Base-by-base conservation (phyloP, 1,139 yeast species). In the Diutina neorugosa region DNA sequence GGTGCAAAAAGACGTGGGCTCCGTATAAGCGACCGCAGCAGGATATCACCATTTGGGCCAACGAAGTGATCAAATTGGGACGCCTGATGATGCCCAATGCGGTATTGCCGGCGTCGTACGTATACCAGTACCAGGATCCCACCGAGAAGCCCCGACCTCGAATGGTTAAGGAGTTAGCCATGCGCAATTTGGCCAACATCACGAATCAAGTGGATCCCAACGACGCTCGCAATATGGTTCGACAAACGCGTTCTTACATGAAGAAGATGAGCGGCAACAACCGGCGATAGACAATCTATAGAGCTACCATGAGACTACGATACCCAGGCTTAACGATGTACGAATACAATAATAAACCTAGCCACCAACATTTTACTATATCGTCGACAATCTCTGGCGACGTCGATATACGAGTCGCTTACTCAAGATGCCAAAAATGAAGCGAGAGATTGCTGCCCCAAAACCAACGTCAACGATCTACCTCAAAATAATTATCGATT, bases 1-100 rank as follows among this genome's bases (percentile, higher is more conserved):
- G 93, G 3, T 85, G 93, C 66, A 83, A 80, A 60, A 78, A 79
- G 51, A 76, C 73, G 54, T 85, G 90, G 90, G 65, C 73, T 14
- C 82, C 85, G 1, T 73, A 77, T 60, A 80, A 78, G 61, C 71
- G 73, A 37, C 77, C 79, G 4, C 65, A 68, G 47, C 62, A 70
- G 56, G 70, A 76, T 61, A 65, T 81, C 61, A 68, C 77, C 55
- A 69, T 75, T 18, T 84, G 90, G 90, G 82, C 86, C 5, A 81
- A 80, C 59, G 85, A 81, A 58, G 89, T 82, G 7, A 81, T 84
- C 52, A 74, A 75, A 58, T 65, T 84, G 55, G 91, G 91, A 1
- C 70, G 91, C 57, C 67, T 84, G 2, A 78, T 85, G 81, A 77
- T 86, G 73, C 90, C 90, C 25, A 74, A 74, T 59, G 73, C 78